Evolutionary conservation across 169 alveolate species (phyloP).

Genomic region (Neospora caninum): DNA sequence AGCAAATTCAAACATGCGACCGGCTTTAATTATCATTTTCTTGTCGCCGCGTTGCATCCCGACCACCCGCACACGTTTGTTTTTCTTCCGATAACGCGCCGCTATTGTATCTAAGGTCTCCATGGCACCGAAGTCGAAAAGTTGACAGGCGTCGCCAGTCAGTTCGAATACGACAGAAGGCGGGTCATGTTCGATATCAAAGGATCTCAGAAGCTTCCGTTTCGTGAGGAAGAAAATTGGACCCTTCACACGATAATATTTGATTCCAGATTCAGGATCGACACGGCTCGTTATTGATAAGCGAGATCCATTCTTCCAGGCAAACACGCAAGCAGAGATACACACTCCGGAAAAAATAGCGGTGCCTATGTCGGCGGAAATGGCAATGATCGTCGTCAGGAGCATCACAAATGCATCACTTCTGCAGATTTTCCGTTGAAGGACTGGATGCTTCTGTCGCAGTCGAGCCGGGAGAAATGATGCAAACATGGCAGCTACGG

Average conservation of each 20-base stretch:
- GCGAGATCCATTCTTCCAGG: slow-evolving; percentile 40
- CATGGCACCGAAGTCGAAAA: slow-evolving; percentile 41
- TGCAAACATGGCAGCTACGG: slow-evolving; percentile 36
- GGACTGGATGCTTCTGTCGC: neutral
- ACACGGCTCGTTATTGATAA: neutral
- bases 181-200: slow-evolving; percentile 23
- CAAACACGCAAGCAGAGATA: slow-evolving; percentile 36
- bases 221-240: slow-evolving; percentile 48
- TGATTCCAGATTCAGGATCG: slow-evolving; percentile 17
- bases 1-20: slow-evolving; percentile 26
- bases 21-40: slow-evolving; percentile 25
- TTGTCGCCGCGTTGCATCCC: slow-evolving; percentile 38
- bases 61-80: slow-evolving; percentile 12
- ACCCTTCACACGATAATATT: slow-evolving; percentile 42
- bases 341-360: slow-evolving; percentile 43
- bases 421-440: slow-evolving; percentile 21
- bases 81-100: neutral
- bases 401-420: slow-evolving; percentile 53
- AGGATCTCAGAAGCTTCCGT: neutral
- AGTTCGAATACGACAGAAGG: slow-evolving; percentile 13
- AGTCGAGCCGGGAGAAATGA: slow-evolving; percentile 29
- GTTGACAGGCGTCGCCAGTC: slow-evolving; percentile 14
- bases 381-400: slow-evolving; percentile 19
- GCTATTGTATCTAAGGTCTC: slow-evolving; percentile 9
- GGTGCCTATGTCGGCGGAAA: slow-evolving; percentile 30